Base-by-base conservation (phyloP, 106 monocot species). In the Vanilla planifolia region DNA sequence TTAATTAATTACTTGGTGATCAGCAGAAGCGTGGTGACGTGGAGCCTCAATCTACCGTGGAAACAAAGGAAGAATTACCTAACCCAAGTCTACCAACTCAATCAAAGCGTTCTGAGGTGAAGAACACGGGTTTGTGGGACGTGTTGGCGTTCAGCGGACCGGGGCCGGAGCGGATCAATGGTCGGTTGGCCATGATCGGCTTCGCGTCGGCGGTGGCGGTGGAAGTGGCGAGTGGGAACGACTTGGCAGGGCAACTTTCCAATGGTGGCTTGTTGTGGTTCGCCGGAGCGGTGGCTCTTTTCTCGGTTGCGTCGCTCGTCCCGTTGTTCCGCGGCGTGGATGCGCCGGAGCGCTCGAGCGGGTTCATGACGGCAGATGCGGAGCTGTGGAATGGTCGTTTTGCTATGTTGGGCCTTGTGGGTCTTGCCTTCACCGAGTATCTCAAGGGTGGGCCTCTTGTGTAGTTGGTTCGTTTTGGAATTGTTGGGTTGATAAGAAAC, bases 381-480 rank as follows among this genome's bases (percentile, higher is more conserved):
- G 84, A 89, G 80, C 40, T 89, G 55, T 89, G 71, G 89, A 89
- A 89, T 30, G 89, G 89, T 16, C 61, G 88, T 71, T 74, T 84
- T 48, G 89, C 89, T 32, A 89, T 89, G 84, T 41, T 89, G 11
- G 89, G 89, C 6, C 34, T 84, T 33, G 80, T 89, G 33, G 84
- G 80, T 1, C 61, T 89, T 33, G 89, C 75, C 26, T 65, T 84
- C 66, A 89, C 89, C 3, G 89, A 89, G 72, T 89, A 57, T 67
- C 25, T 89, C n/a, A 84, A 63, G 46, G 89, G 89, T 20, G 80
- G 80, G 17, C 89, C 89, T 34, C 68, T 89, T 33, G 80, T 89
- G 5, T 69, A 27, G 15, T n/a, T n/a, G n/a, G n/a, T n/a, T n/a
- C n/a, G n/a, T n/a, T n/a, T n/a, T n/a, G n/a, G n/a, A n/a, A n/a